Evolutionary conservation across 2,329 filamentous ascomycete genomes (phyloP).

Genomic region (Fusarium luffae): DNA sequence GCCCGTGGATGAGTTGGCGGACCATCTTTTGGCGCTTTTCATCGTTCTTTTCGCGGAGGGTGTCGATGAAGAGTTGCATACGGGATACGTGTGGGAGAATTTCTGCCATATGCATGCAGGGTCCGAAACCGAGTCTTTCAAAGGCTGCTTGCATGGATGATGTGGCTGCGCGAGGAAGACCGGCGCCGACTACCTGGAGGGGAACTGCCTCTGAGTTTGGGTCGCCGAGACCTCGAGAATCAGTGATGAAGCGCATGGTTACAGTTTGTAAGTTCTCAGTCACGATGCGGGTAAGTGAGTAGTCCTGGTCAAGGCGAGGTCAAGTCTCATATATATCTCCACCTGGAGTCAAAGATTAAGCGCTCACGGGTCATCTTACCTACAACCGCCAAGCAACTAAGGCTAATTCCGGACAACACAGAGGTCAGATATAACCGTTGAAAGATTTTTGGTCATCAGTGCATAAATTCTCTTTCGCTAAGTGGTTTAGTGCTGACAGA

Average conservation of each 20-base stretch:
- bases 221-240: constrained; percentile 17
- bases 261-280: rapidly evolving
- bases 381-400: neutral
- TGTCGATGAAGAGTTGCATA: constrained; percentile 41
- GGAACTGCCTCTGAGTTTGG: neutral
- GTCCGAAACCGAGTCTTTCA: constrained; percentile 45
- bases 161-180: constrained; percentile 51
- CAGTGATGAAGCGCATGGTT: constrained; percentile 34
- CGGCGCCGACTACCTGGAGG: constrained; percentile 46
- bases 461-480: neutral
- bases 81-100: constrained; percentile 42
- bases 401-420: rapidly evolving
- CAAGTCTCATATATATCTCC: neutral
- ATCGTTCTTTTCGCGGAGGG: constrained; percentile 45
- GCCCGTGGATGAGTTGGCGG: constrained; percentile 47
- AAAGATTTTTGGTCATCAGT: neutral
- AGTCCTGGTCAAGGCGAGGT: neutral
- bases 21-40: constrained; percentile 46
- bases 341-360: rapidly evolving
- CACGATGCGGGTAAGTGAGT: neutral
- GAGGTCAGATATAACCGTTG: rapidly evolving
- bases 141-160: constrained; percentile 52
- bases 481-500: constrained; percentile 8
- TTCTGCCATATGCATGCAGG: constrained; percentile 52
- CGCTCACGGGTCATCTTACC: neutral